phyloP scores from a whole-genome alignment of 768 basidiomycete species.

The Sporobolomyces roseus region DNA sequence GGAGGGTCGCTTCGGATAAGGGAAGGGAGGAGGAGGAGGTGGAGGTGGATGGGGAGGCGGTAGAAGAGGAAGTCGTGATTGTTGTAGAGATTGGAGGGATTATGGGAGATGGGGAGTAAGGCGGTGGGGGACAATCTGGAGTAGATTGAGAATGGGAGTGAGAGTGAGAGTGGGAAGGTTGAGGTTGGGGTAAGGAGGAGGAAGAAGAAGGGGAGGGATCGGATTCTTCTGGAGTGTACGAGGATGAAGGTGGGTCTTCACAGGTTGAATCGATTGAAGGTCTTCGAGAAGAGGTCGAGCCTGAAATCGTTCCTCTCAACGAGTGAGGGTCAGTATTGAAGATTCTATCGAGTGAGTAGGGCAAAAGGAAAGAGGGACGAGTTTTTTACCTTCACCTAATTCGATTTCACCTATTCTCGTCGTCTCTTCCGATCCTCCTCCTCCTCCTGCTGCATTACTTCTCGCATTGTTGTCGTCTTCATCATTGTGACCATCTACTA shows the following conservation, averaged over 20 bases:
- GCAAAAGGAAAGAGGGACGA: neutral
- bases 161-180: no score
- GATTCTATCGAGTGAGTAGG: neutral
- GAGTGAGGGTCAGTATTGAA: no score
- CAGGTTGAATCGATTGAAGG: neutral
- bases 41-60: neutral
- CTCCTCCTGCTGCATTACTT: neutral
- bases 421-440: neutral
- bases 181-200: no score
- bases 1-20: neutral
- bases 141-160: no score
- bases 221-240: no score
- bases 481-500: neutral
- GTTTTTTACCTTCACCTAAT: neutral
- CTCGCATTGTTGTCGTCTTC: neutral
- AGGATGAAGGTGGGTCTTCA: neutral
- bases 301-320: neutral
- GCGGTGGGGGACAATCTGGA: constrained; percentile 19
- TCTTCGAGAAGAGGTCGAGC: constrained; percentile 15
- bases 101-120: constrained; percentile 19
- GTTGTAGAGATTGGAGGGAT: neutral
- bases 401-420: no score
- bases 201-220: no score
- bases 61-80: constrained; percentile 1
- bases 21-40: neutral